Evolutionary conservation across 2,329 filamentous ascomycete species (phyloP).

Genomic region (Aspergillus viridinutans): DNA sequence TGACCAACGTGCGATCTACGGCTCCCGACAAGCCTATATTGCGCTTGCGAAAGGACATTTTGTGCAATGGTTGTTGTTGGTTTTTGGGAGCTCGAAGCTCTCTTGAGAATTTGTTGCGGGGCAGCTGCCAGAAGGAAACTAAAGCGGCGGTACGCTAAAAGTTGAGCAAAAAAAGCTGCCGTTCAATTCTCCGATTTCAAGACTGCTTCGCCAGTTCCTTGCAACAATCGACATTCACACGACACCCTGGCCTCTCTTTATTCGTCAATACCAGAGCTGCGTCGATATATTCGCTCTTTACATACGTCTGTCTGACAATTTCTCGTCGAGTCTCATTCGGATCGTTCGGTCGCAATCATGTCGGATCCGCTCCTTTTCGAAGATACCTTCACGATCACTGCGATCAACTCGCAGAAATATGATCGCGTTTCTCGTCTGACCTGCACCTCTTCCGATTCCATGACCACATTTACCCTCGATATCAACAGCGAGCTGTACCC

Average conservation of each 20-base stretch:
- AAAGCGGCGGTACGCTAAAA: slow-evolving; percentile 24
- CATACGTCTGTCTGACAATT: not conserved
- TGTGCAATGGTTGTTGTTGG: slow-evolving; percentile 6
- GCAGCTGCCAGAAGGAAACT: slow-evolving; percentile 15
- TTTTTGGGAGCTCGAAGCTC: slow-evolving; percentile 1
- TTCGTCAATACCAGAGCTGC: not conserved
- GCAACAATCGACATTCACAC: not conserved
- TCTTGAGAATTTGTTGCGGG: slow-evolving; percentile 20
- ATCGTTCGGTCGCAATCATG: slow-evolving; percentile 48
- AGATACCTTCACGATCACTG: slow-evolving; percentile 79
- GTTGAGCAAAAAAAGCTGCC: slow-evolving; percentile 20
- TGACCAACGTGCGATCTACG: slow-evolving; percentile 27
- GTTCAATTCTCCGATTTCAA: not conserved
- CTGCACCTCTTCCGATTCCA: slow-evolving; percentile 69
- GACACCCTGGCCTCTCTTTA: not conserved
- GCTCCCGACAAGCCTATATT: slow-evolving; percentile 54
- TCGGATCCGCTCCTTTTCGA: slow-evolving; percentile 92
- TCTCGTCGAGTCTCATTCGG: not conserved
- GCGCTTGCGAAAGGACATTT: slow-evolving; percentile 66
- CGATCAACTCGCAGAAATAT: slow-evolving; percentile 81
- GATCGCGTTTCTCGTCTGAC: slow-evolving; percentile 87
- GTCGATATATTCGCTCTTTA: not conserved
- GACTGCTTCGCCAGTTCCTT: not conserved
- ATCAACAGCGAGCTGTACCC: slow-evolving; percentile 93
- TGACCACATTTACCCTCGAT: slow-evolving; percentile 77